Evolutionary conservation across 768 basidiomycete species (phyloP).

Genomic region (Phanerochaete sordida): DNA sequence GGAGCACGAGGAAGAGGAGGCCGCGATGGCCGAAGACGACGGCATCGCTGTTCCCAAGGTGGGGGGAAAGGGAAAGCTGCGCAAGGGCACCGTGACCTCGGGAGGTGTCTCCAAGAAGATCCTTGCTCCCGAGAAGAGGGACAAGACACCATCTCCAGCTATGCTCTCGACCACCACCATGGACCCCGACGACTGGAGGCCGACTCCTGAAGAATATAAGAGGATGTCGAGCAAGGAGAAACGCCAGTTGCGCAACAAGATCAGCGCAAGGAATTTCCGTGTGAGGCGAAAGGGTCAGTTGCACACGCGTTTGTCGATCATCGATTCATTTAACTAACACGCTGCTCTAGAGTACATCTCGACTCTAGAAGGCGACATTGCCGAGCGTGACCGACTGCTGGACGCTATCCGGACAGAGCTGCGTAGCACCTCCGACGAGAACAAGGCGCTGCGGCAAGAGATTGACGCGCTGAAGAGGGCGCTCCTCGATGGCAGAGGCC

Average conservation of each 20-base stretch:
- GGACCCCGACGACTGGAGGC: slow-evolving; percentile 77
- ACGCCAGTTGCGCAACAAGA: slow-evolving; percentile 94
- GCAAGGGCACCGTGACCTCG: slow-evolving; percentile 64
- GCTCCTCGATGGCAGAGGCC: slow-evolving; percentile 54
- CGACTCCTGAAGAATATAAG: slow-evolving; percentile 88
- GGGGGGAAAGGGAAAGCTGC: slow-evolving; percentile 38
- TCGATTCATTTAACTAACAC: not conserved
- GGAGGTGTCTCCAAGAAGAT: slow-evolving; percentile 71
- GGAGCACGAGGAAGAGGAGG: slow-evolving; percentile 27
- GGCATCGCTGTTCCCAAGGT: slow-evolving; percentile 49
- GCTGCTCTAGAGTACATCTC: slow-evolving; percentile 77
- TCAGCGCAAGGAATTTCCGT: slow-evolving; percentile 93
- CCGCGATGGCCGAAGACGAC: slow-evolving; percentile 30
- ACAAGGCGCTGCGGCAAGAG: slow-evolving; percentile 77
- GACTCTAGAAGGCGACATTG: slow-evolving; percentile 90
- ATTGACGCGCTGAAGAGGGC: slow-evolving; percentile 70
- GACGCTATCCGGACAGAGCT: slow-evolving; percentile 84
- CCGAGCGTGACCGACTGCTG: slow-evolving; percentile 87
- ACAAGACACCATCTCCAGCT: slow-evolving; percentile 27
- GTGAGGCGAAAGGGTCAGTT: slow-evolving; percentile 81
- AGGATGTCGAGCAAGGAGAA: slow-evolving; percentile 97
- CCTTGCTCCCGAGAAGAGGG: slow-evolving; percentile 32
- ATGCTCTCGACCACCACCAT: slow-evolving; percentile 21
- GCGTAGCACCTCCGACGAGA: slow-evolving; percentile 75
- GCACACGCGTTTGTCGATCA: slow-evolving; percentile 3